Evolutionary conservation across 495 filamentous ascomycete genomes (phyloP).

Genomic region (Penicillium samsonianum): DNA sequence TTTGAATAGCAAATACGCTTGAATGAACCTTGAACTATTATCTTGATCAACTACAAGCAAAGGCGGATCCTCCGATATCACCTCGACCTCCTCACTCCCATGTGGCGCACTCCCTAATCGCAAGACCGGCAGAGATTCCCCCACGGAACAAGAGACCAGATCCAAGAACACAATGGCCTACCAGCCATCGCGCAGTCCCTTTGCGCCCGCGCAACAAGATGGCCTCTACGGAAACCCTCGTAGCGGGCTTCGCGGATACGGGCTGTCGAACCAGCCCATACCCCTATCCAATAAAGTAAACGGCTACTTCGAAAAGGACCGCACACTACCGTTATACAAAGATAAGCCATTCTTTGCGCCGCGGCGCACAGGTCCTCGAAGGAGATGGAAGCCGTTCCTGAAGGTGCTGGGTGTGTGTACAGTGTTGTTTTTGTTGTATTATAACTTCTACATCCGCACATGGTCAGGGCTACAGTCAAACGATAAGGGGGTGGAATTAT

Average conservation of each 20-base stretch:
- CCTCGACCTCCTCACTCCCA: neutral
- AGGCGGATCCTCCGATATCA: neutral
- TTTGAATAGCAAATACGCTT: neutral
- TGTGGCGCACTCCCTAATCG: constrained; percentile 11
- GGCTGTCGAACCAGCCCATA: constrained; percentile 29
- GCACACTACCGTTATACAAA: constrained; percentile 91
- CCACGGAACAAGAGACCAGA: neutral
- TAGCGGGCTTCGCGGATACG: constrained; percentile 40
- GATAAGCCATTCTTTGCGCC: constrained; percentile 81
- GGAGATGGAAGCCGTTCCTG: constrained; percentile 31
- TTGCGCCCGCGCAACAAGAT: constrained; percentile 64
- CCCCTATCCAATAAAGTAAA: constrained; percentile 45
- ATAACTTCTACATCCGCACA: constrained; percentile 24
- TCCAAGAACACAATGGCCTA: constrained; percentile 6
- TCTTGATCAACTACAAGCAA: neutral
- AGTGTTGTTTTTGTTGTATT: constrained; percentile 52
- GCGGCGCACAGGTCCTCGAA: constrained; percentile 43
- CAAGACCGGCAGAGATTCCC: constrained; percentile 1
- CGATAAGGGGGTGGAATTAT: constrained; percentile 41
- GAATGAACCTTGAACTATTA: neutral
- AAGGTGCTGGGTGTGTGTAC: constrained; percentile 33
- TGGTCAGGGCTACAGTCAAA: constrained; percentile 15
- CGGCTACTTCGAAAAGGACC: constrained; percentile 55
- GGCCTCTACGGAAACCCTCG: constrained; percentile 58
- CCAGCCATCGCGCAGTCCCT: constrained; percentile 35